A percentile compares a stretch with the other conserved stretches of the same genome.
Evolutionary conservation across 495 filamentous ascomycete species (phyloP).

Genomic region (Xylaria telfairii): DNA sequence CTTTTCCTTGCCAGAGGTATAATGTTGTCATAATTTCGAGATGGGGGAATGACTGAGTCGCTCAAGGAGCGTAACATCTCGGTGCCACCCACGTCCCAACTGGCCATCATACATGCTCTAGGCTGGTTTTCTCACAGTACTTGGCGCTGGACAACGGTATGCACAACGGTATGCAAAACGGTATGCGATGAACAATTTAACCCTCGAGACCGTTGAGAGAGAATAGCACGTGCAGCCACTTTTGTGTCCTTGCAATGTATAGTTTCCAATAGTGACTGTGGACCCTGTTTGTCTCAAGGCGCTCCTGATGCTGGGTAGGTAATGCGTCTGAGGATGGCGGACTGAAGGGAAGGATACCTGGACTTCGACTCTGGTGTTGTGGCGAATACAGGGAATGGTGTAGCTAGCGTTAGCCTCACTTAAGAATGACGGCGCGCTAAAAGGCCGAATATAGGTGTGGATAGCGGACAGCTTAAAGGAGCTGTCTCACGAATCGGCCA

Average conservation of each 20-base stretch:
- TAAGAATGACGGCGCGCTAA: slow-evolving; percentile 4
- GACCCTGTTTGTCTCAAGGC: neutral
- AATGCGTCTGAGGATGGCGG: neutral
- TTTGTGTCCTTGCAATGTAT: neutral
- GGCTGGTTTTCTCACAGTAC: neutral
- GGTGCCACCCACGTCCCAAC: slow-evolving; percentile 41
- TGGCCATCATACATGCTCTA: slow-evolving; percentile 41
- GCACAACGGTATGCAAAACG: neutral
- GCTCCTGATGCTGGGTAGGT: neutral
- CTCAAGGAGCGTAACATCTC: slow-evolving; percentile 44
- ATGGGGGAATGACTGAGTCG: slow-evolving; percentile 38
- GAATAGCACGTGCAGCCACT: neutral
- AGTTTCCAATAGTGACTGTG: neutral
- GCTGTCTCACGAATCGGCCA: slow-evolving; percentile 10
- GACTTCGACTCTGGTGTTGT: slow-evolving; percentile 5
- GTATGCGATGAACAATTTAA: slow-evolving; percentile 1
- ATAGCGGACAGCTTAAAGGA: neutral
- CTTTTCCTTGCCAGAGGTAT: slow-evolving; percentile 35
- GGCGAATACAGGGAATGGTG: slow-evolving; percentile 17
- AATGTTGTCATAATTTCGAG: slow-evolving; percentile 29
- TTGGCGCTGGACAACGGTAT: neutral
- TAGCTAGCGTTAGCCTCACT: slow-evolving; percentile 20
- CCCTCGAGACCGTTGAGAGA: neutral
- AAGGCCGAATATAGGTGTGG: slow-evolving; percentile 21
- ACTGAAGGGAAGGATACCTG: slow-evolving; percentile 9